These are phyloP conservation scores for Colletotrichum sp. DNA, from an alignment of 2,329 filamentous ascomycete species.

Conservation along the genomic window DNA sequence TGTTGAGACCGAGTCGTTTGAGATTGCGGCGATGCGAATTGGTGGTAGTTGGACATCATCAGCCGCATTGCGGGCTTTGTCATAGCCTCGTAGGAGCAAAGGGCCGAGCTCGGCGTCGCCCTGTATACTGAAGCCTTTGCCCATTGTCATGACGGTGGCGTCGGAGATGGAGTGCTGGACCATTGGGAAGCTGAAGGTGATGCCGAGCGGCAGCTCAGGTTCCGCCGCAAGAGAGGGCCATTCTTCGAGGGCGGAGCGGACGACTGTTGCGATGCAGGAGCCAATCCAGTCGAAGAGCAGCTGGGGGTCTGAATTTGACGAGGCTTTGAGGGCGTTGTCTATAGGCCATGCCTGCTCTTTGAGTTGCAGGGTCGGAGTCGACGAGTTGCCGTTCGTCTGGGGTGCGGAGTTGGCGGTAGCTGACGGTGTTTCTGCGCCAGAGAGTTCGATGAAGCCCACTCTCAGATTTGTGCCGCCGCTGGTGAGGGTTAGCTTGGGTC, in stretches of 20 bases:
- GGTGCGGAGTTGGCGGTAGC: not conserved
- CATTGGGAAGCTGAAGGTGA: slow-evolving; percentile 76
- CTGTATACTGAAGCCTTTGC: slow-evolving; percentile 71
- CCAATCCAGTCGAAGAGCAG: slow-evolving; percentile 85
- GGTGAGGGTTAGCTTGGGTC: slow-evolving; percentile 11
- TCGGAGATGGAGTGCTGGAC: slow-evolving; percentile 66
- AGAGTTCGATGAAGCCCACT: slow-evolving; percentile 70
- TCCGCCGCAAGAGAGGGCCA: slow-evolving; percentile 42
- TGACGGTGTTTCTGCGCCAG: slow-evolving; percentile 36
- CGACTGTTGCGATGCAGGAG: slow-evolving; percentile 75
- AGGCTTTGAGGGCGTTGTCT: slow-evolving; percentile 72
- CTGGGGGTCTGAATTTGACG: slow-evolving; percentile 63
- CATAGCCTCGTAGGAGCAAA: slow-evolving; percentile 64
- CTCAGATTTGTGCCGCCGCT: slow-evolving; percentile 73
- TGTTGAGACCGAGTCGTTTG: slow-evolving; percentile 83
- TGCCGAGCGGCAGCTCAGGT: slow-evolving; percentile 65
- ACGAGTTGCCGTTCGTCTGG: slow-evolving; percentile 24
- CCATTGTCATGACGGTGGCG: slow-evolving; percentile 71
- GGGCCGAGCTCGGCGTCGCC: slow-evolving; percentile 65
- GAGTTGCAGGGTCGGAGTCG: slow-evolving; percentile 55
- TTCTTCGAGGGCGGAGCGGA: slow-evolving; percentile 58
- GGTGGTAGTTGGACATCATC: slow-evolving; percentile 54
- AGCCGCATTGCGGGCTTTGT: slow-evolving; percentile 43
- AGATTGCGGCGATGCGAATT: slow-evolving; percentile 76
- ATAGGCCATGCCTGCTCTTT: slow-evolving; percentile 79